Base-by-base conservation (phyloP, 495 filamentous ascomycete species). In the Xylaria sp. region DNA sequence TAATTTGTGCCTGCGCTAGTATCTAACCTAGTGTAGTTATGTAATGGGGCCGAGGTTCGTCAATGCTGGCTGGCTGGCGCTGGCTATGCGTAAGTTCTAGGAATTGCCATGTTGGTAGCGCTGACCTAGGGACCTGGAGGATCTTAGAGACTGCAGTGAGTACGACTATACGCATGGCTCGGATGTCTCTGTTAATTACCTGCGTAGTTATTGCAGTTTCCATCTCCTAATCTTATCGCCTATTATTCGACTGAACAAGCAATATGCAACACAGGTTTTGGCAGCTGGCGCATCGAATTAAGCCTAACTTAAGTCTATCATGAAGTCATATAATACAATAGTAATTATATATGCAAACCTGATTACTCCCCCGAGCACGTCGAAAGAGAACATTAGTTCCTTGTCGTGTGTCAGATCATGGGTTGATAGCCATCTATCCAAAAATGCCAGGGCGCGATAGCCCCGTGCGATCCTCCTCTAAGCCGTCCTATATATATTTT, bases 261-360 rank as follows among this genome's bases (percentile, higher is more conserved):
- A 4, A 31, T 31, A 29, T 6, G 15, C 3, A 1, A 26, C 12
- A 37, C 17, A 40, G 33, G 9, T 3, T 21, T n/a, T 33, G 2
- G 15, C 12, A 5, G 7, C 12, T 43, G 19, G 43, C n/a, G 43
- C 5, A 24, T 62, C 35, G 43, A 62, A 62, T 62, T 62, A 14
- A 29, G 46, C 4, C 0, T n/a, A 44, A 8, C 21, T 14, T 4
- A 43, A 21, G 8, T 63, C 61, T 64, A 64, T 64, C 61, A 12
- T 48, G 29, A 46, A 46, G 8, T 48, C 61, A 17, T 64, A 64
- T 64, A 48, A 64, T 64, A 64, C 61, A 64, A 62, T 43, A 64
- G 17, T 64, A 24, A 64, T 64, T 33, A 31, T 17, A 64, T 64
- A 35, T 35, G 29, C 24, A 64, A 5, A 43, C 59, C 29, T 12